Evolutionary conservation across 371 early-diverging fungal species (phyloP).

Genomic region (Rhizomucor pusillus): DNA sequence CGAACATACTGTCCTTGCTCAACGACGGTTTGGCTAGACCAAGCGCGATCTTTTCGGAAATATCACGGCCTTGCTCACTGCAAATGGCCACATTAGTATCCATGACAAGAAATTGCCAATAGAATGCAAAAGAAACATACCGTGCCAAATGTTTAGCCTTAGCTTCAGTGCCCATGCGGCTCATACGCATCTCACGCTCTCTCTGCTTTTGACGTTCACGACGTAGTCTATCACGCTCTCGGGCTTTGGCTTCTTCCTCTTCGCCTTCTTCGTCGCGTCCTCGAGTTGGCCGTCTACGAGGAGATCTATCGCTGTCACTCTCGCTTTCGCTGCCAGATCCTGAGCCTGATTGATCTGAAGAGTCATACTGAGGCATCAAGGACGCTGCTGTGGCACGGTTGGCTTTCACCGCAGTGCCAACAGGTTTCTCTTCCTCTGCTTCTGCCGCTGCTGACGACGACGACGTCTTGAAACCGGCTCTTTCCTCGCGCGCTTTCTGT

Average conservation of each 20-base stretch:
- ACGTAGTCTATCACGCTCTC: conserved; percentile 89
- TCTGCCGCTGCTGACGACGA: conserved; percentile 5
- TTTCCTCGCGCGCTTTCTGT: conserved; percentile 90
- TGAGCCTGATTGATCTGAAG: conserved; percentile 43
- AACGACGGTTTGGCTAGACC: conserved; percentile 91
- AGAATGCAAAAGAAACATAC: conserved; percentile 22
- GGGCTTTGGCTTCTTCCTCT: conserved; percentile 56
- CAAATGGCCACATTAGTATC: conserved; percentile 1
- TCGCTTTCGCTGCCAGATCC: conserved; percentile 3
- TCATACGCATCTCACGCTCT: conserved; percentile 86
- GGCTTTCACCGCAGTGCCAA: conserved; percentile 18
- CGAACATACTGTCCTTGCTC: conserved; percentile 89
- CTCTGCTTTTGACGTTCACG: conserved; percentile 81
- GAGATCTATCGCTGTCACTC: conserved; percentile 21
- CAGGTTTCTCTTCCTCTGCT: too few species aligned
- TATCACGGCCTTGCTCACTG: conserved; percentile 82
- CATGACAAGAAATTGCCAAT: neutral
- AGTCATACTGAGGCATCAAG: conserved; percentile 44
- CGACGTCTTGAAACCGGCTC: conserved; percentile 42
- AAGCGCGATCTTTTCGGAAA: conserved; percentile 97
- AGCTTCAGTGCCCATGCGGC: conserved; percentile 88
- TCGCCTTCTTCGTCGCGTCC: conserved; percentile 20
- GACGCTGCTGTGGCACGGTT: conserved; percentile 46
- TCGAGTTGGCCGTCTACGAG: conserved; percentile 6
- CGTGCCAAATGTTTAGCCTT: conserved; percentile 78